Conservation (phyloP, 2,329 filamentous ascomycete species). For the Fusarium clavum region DNA sequence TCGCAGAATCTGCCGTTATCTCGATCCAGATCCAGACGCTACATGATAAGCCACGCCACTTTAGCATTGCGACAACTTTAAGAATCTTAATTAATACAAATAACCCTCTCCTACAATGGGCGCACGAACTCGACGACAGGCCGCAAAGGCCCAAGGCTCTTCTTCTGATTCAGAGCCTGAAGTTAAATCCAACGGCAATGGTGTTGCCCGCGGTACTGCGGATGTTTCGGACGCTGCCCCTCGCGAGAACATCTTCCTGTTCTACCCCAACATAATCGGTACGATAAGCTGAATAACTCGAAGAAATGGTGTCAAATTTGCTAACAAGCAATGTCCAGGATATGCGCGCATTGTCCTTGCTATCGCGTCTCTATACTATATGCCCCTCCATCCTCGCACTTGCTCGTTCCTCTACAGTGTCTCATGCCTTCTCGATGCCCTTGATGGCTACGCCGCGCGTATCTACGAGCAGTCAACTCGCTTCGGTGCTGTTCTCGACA, state of each 20-base stretch:
- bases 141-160: slow-evolving; percentile 51
- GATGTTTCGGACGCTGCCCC: slow-evolving; percentile 53
- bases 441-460: slow-evolving; percentile 90
- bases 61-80: slow-evolving; percentile 30
- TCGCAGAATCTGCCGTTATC: slow-evolving; percentile 42
- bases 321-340: slow-evolving; percentile 60
- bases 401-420: slow-evolving; percentile 92
- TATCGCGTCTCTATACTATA: slow-evolving; percentile 95
- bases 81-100: slow-evolving; percentile 15
- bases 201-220: slow-evolving; percentile 52
- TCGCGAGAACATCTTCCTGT: slow-evolving; percentile 82
- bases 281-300: slow-evolving; percentile 46
- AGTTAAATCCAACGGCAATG: slow-evolving; percentile 56
- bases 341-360: slow-evolving; percentile 84
- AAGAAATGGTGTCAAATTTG: background rate
- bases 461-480: slow-evolving; percentile 89
- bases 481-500: slow-evolving; percentile 96
- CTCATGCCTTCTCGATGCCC: slow-evolving; percentile 93
- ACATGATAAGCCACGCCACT: slow-evolving; percentile 41
- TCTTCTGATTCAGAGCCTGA: slow-evolving; percentile 48
- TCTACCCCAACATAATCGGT: slow-evolving; percentile 87
- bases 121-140: slow-evolving; percentile 54
- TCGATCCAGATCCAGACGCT: slow-evolving; percentile 22
- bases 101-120: slow-evolving; percentile 50
- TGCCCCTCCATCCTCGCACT: slow-evolving; percentile 97